Conservation (phyloP, 2,329 filamentous ascomycete species). For the Fusarium beomiforme region DNA sequence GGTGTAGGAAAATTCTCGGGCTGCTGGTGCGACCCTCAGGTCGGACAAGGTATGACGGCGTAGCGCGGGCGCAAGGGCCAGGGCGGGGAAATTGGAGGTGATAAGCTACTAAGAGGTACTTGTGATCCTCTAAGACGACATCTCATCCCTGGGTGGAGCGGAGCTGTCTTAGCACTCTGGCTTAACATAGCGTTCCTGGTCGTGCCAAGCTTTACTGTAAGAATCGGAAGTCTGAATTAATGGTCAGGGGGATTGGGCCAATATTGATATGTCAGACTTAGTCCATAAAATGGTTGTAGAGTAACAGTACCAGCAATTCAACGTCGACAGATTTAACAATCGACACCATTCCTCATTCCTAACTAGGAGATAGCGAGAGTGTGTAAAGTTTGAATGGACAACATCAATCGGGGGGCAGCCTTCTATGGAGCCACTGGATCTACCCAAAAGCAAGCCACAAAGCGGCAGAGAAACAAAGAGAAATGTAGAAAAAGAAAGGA, state of each 20-base stretch:
- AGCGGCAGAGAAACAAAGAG: slow-evolving; percentile 11
- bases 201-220: slow-evolving; percentile 1
- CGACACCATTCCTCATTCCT: slow-evolving; percentile 1
- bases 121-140: background rate
- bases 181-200: slow-evolving; percentile 9
- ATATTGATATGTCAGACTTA: background rate
- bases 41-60: slow-evolving; percentile 32
- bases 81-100: slow-evolving; percentile 46
- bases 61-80: slow-evolving; percentile 45
- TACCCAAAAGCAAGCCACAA: slow-evolving; percentile 20
- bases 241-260: slow-evolving; percentile 1
- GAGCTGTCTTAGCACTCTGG: background rate
- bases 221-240: background rate
- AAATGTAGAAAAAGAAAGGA: slow-evolving; percentile 9
- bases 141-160: background rate
- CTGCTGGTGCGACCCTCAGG: slow-evolving; percentile 12
- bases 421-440: slow-evolving; percentile 27
- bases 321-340: background rate
- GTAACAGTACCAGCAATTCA: too few species aligned
- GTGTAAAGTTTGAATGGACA: slow-evolving; percentile 27
- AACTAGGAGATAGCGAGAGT: slow-evolving; percentile 10
- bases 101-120: slow-evolving; percentile 27
- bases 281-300: slow-evolving; percentile 21
- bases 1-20: slow-evolving; percentile 10
- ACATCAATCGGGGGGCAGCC: slow-evolving; percentile 31